Evolutionary conservation across 441 rosid genomes (phyloP).

Genomic region (Pelargonium citronellum): DNA sequence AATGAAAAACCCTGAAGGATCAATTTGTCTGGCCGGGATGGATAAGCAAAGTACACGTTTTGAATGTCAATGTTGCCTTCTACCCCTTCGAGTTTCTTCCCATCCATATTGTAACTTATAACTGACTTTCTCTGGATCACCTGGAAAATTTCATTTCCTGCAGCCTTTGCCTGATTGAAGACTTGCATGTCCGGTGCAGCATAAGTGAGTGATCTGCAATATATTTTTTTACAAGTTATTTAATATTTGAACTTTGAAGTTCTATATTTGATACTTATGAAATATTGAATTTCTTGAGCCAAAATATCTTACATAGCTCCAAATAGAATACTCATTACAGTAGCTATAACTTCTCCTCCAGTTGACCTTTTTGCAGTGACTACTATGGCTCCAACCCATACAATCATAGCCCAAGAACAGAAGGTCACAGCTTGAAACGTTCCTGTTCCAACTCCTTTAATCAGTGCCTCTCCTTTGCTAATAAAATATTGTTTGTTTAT

Average conservation of each 20-base stretch:
- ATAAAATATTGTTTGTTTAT: constrained; percentile 37
- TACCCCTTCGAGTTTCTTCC: constrained; percentile 29
- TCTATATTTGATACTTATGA: background rate
- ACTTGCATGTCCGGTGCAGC: constrained; percentile 72
- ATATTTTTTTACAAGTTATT: background rate
- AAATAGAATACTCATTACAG: constrained; percentile 59
- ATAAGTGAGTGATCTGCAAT: constrained; percentile 36
- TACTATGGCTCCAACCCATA: constrained; percentile 54
- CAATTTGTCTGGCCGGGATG: constrained; percentile 41
- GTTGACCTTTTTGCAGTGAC: constrained; percentile 36
- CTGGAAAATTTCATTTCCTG: constrained; percentile 50
- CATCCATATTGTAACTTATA: constrained; percentile 28
- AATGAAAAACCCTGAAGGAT: constrained; percentile 51
- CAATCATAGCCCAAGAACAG: constrained; percentile 54
- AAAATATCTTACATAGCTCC: constrained; percentile 44
- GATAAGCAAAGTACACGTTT: constrained; percentile 47
- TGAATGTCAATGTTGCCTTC: constrained; percentile 44
- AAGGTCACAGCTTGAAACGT: constrained; percentile 54
- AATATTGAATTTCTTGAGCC: background rate
- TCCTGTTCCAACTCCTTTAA: constrained; percentile 63
- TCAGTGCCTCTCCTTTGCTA: constrained; percentile 52
- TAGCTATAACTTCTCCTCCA: constrained; percentile 53
- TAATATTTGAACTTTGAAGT: background rate
- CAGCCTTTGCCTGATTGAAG: constrained; percentile 64
- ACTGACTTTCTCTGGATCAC: constrained; percentile 44